Percentiles rank a stretch among this genome's conserved stretches.
These are phyloP conservation scores for Crithidia sp. DNA, from an alignment of 208 protist genomes.

Conservation along the genomic window DNA sequence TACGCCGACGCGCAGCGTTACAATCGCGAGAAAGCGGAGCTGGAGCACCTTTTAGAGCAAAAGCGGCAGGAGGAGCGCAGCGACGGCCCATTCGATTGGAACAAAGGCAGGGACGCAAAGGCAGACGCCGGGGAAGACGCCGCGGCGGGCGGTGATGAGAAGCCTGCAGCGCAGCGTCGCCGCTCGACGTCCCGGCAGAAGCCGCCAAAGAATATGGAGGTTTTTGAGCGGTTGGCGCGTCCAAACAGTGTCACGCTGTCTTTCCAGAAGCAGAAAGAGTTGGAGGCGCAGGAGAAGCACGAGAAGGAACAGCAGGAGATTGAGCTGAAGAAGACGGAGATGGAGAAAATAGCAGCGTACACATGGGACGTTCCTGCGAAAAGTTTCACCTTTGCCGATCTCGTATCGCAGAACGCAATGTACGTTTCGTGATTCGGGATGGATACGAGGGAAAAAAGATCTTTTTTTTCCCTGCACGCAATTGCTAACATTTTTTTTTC, in stretches of 20 bases:
- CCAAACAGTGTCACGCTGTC: constrained; percentile 42
- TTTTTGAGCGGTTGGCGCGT: constrained; percentile 67
- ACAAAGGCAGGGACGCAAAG: background rate
- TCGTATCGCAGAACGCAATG: constrained; percentile 56
- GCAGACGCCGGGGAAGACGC: background rate
- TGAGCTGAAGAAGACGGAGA: constrained; percentile 32
- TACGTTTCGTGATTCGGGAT: constrained; percentile 11
- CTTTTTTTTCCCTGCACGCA: constrained; percentile 11
- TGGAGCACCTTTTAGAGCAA: constrained; percentile 34
- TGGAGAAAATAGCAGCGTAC: constrained; percentile 37
- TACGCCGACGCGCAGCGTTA: constrained; percentile 66
- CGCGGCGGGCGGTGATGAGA: constrained; percentile 2
- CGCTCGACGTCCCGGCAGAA: constrained; percentile 3
- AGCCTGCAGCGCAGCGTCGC: background rate
- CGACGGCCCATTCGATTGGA: constrained; percentile 17
- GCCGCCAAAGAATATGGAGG: constrained; percentile 25
- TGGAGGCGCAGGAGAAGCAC: constrained; percentile 32
- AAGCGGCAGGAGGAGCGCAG: constrained; percentile 35
- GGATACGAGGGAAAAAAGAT: background rate
- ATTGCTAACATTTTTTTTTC: background rate
- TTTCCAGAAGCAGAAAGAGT: constrained; percentile 39
- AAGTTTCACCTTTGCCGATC: constrained; percentile 54
- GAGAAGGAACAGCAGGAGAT: constrained; percentile 27
- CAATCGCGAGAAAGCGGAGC: constrained; percentile 42
- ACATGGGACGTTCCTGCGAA: constrained; percentile 47